Base-by-base conservation (phyloP, 331 rosid genomes). In the Pyrus hybrid region DNA sequence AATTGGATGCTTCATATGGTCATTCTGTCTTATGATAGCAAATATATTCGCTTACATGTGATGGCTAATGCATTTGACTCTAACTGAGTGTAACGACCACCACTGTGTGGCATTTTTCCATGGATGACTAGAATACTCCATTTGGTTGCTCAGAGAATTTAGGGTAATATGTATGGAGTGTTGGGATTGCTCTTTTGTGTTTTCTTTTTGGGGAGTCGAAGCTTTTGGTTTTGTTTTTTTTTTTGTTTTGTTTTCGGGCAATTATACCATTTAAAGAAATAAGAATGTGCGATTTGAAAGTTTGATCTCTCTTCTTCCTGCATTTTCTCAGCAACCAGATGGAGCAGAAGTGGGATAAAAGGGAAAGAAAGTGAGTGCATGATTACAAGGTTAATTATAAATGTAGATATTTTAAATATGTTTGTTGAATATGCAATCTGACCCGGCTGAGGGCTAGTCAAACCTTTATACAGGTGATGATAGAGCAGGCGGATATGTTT, bases 281-380 rank as follows among this genome's bases (percentile, higher is more conserved):
- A 70, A 20, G 45, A 51, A 18, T 51, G 26, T 77, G 41, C 54
- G 58, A 25, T 74, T 66, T 56, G 63, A 67, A 74, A 61, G 17
- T 81, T 81, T 87, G 83, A 87, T 84, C 70, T 75, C 77, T 62
- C 77, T 62, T 85, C 85, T 77, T 78, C 87, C 78, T 83, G 81
- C 82, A 77, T 82, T 87, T 69, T 84, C 70, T 75, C 88, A 83
- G 90, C 87, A 69, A 74, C 69, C 77, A 81, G 80, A 72, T 74
- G 86, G 71, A 85, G 86, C 81, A 68, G 84, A 88, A 81, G 86
- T 67, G 80, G 71, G 73, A 69, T 49, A 71, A 53, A 76, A 78
- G 80, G 80, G 78, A 74, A 85, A 84, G 83, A 83, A 83, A 77
- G 78, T 83, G 73, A 32, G 79, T 80, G 71, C 80, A 35, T 35